These are phyloP conservation scores for Phaeosphaeria sp. DNA, from an alignment of 2,329 filamentous ascomycete species.

Conservation along the genomic window DNA sequence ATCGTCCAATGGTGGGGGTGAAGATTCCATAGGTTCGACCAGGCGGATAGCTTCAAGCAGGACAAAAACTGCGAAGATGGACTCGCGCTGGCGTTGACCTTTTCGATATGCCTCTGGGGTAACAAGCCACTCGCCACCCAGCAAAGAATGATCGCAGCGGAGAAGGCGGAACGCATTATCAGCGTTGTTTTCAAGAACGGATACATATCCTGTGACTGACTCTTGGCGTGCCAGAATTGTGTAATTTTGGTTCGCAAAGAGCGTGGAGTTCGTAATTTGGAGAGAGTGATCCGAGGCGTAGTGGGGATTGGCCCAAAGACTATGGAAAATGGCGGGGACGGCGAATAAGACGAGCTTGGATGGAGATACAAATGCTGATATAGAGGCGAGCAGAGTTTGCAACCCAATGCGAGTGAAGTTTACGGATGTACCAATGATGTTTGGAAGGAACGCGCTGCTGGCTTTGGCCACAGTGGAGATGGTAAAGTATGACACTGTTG, in stretches of 20 bases:
- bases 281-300: constrained; percentile 67
- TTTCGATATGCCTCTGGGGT: constrained; percentile 49
- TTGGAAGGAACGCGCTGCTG: constrained; percentile 50
- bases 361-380: constrained; percentile 71
- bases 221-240: constrained; percentile 80
- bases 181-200: constrained; percentile 76
- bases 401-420: constrained; percentile 74
- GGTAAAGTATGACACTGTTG: constrained; percentile 69
- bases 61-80: constrained; percentile 94
- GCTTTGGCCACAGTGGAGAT: constrained; percentile 61
- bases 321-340: constrained; percentile 76
- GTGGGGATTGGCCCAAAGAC: constrained; percentile 76
- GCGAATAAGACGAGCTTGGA: constrained; percentile 71
- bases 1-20: constrained; percentile 56
- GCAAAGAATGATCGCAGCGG: constrained; percentile 90
- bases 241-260: constrained; percentile 69
- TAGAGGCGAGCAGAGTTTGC: constrained; percentile 69
- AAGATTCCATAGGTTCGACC: constrained; percentile 58
- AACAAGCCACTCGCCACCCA: constrained; percentile 89
- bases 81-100: constrained; percentile 70
- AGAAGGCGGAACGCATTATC: constrained; percentile 77
- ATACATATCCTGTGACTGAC: constrained; percentile 89
- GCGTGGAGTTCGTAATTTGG: constrained; percentile 67
- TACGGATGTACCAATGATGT: constrained; percentile 66
- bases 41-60: constrained; percentile 93